Evolutionary conservation across 2,329 filamentous ascomycete genomes (phyloP).

Genomic region (Trichoderma citrinoviride): DNA sequence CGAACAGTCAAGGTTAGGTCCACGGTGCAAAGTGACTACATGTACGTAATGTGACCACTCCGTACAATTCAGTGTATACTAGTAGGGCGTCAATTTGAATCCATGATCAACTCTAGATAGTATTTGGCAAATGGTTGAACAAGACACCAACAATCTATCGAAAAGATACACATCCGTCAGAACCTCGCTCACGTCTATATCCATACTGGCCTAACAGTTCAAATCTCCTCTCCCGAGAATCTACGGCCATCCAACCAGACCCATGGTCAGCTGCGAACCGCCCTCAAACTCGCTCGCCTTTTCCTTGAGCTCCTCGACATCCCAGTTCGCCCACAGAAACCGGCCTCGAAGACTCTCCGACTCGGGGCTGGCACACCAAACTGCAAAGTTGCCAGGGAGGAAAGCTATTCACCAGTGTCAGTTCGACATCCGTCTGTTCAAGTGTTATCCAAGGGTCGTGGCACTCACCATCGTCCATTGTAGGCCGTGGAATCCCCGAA

Average conservation of each 20-base stretch:
- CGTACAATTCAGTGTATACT: too few relatives aligned
- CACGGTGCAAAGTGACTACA: too few relatives aligned
- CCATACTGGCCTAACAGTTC: not conserved
- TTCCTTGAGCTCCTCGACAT: conserved; percentile 47
- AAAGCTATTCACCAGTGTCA: conserved; percentile 23
- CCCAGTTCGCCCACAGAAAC: conserved; percentile 51
- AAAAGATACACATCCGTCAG: too few relatives aligned
- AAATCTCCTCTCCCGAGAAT: not conserved
- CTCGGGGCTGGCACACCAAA: conserved; percentile 46
- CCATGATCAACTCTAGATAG: too few relatives aligned
- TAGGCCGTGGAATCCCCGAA: conserved; percentile 3
- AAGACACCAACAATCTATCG: too few relatives aligned
- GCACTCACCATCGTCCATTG: conserved; percentile 13
- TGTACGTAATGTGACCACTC: too few relatives aligned
- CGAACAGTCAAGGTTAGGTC: too few relatives aligned
- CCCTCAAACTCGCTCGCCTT: conserved; percentile 36
- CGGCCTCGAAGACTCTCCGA: conserved; percentile 46
- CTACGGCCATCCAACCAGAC: conserved; percentile 17
- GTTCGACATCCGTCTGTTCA: not conserved
- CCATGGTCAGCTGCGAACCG: conserved; percentile 25
- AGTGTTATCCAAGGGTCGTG: not conserved
- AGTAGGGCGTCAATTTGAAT: too few relatives aligned
- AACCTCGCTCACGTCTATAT: too few relatives aligned
- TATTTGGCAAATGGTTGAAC: too few relatives aligned
- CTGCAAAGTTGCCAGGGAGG: conserved; percentile 37